phyloP scores from a whole-genome alignment of 331 rosid species.

The Arachis monticola region DNA sequence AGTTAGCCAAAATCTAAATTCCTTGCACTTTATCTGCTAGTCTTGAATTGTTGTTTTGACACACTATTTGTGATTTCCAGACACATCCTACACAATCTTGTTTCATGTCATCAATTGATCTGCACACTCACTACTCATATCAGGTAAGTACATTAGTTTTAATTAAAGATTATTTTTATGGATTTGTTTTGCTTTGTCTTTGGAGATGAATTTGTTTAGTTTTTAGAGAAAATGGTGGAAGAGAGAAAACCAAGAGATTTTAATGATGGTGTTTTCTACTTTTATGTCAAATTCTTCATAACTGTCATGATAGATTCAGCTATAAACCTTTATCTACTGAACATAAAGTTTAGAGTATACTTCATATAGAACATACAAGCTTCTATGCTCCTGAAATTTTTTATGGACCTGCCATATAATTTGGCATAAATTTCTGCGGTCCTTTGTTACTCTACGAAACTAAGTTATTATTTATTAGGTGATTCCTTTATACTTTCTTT shows the following conservation, averaged over 20 bases:
- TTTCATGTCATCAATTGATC: conserved; percentile 97
- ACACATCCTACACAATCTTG: conserved; percentile 99
- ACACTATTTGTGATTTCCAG: conserved; percentile 56
- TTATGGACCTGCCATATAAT: not conserved
- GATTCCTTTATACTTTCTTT: not conserved
- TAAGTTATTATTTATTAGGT: not conserved
- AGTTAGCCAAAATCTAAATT: not conserved
- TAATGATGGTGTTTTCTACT: not conserved
- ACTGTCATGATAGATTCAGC: no score
- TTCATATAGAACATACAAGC: not conserved
- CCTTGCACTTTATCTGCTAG: not conserved
- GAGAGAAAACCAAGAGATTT: conserved; percentile 15
- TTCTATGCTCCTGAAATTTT: conserved; percentile 1
- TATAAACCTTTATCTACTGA: no score
- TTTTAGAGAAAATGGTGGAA: conserved; percentile 12
- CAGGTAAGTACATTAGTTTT: conserved; percentile 63
- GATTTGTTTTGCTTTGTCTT: conserved; percentile 4
- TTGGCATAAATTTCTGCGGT: not conserved
- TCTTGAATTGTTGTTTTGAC: conserved; percentile 22
- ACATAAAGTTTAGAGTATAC: no score
- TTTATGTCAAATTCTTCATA: no score
- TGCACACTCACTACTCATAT: conserved; percentile 98
- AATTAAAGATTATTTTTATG: not conserved
- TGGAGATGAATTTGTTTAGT: not conserved
- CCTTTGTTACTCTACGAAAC: not conserved